Percentiles rank a stretch among this genome's conserved stretches.
Conservation (phyloP, 1,139 yeast species). For the Hyphopichia pseudoburtonii region DNA sequence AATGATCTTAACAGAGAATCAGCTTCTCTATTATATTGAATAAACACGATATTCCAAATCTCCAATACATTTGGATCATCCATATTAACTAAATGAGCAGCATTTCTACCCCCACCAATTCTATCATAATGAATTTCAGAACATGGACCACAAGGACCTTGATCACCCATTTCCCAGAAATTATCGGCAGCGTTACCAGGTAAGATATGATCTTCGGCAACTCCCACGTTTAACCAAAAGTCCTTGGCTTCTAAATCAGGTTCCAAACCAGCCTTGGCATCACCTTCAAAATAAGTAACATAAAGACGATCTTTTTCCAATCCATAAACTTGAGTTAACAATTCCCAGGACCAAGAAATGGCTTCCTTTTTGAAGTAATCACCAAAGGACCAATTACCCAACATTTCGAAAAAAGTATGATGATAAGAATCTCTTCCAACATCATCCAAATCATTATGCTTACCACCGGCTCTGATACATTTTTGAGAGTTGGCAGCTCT, state of each 20-base stretch:
- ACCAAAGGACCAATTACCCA: constrained; percentile 99
- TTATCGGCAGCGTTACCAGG: constrained; percentile 91
- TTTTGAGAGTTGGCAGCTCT: constrained; percentile 95
- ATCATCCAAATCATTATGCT: constrained; percentile 97
- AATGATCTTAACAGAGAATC: constrained; percentile 77
- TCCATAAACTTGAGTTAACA: constrained; percentile 80
- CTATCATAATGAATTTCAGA: constrained; percentile 96
- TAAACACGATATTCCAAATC: constrained; percentile 96
- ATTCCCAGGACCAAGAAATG: constrained; percentile 84
- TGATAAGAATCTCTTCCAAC: constrained; percentile 98
- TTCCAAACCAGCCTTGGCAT: constrained; percentile 73
- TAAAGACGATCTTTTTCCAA: constrained; percentile 77
- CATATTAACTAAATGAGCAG: constrained; percentile 82
- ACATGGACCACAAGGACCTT: constrained; percentile 99
- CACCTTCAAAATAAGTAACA: constrained; percentile 97
- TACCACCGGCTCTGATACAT: constrained; percentile 99
- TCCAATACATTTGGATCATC: constrained; percentile 98
- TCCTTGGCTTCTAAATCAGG: constrained; percentile 94
- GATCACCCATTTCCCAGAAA: constrained; percentile 99
- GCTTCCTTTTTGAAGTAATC: constrained; percentile 97
- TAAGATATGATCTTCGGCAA: constrained; percentile 84
- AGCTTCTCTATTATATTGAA: constrained; percentile 92
- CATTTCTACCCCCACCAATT: constrained; percentile 97
- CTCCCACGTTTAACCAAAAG: constrained; percentile 85
- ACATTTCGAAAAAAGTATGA: constrained; percentile 98